Conservation (phyloP, 257 asterid species). For the Coffea eugenioides region DNA sequence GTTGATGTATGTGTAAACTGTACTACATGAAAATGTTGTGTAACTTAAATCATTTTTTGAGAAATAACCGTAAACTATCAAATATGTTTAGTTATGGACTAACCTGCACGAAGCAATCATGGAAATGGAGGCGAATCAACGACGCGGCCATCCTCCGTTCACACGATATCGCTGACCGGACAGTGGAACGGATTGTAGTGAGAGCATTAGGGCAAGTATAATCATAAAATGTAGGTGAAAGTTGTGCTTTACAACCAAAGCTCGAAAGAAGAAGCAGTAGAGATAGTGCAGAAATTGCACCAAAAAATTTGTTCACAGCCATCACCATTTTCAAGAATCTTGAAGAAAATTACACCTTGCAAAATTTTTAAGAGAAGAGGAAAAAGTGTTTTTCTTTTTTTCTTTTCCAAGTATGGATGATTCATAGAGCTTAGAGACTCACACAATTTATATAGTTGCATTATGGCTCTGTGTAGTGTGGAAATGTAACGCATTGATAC, state of each 20-base stretch:
- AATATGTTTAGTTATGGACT: conserved; percentile 21
- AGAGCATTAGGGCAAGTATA: conserved; percentile 30
- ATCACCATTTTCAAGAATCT: not conserved
- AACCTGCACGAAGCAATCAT: conserved; percentile 57
- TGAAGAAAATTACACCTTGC: not conserved
- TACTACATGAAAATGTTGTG: too few relatives aligned
- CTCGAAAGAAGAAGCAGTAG: conserved; percentile 7
- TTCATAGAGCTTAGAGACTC: not conserved
- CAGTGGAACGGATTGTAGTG: conserved; percentile 21
- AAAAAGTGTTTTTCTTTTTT: too few relatives aligned
- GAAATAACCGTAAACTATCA: not conserved
- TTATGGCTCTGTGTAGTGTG: not conserved
- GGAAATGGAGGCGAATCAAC: conserved; percentile 49
- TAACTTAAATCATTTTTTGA: too few relatives aligned
- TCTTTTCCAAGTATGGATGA: not conserved
- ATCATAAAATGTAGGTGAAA: conserved; percentile 37
- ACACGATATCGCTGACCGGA: conserved; percentile 28
- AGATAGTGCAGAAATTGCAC: not conserved
- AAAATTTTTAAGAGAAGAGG: too few relatives aligned
- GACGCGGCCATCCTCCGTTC: conserved; percentile 59
- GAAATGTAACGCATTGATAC: not conserved
- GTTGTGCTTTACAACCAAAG: conserved; percentile 34
- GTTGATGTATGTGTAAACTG: too few relatives aligned
- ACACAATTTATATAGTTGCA: not conserved
- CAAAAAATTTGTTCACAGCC: not conserved